phyloP scores from a whole-genome alignment of 2,329 filamentous ascomycete genomes.

The Botryotinia convoluta region DNA sequence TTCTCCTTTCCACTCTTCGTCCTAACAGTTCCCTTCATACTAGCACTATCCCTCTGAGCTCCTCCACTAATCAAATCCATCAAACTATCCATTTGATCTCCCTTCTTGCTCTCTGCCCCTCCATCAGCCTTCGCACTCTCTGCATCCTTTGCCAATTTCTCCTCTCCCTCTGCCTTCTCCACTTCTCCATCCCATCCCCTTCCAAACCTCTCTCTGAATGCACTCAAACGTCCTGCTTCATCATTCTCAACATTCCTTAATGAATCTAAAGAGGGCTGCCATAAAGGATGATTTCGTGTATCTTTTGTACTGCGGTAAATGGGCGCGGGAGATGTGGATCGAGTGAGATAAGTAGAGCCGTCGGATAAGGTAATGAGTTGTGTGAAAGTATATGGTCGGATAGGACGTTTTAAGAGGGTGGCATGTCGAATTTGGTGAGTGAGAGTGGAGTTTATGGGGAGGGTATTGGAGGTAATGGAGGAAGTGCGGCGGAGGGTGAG shows the following conservation, averaged over 20 bases:
- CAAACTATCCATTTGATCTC: slow-evolving; percentile 47
- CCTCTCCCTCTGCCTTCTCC: slow-evolving; percentile 31
- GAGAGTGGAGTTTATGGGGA: neutral
- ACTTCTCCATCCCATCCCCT: slow-evolving; percentile 83
- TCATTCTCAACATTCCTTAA: slow-evolving; percentile 89
- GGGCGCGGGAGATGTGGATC: slow-evolving; percentile 69
- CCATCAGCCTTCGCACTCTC: slow-evolving; percentile 40
- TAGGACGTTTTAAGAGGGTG: slow-evolving; percentile 81
- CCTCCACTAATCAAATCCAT: slow-evolving; percentile 54
- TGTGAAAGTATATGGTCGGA: slow-evolving; percentile 94
- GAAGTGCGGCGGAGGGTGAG: slow-evolving; percentile 27
- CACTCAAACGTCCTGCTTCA: slow-evolving; percentile 84
- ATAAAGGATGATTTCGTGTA: slow-evolving; percentile 81
- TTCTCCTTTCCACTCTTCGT: slow-evolving; percentile 33
- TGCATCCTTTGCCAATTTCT: slow-evolving; percentile 32
- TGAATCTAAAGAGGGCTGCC: slow-evolving; percentile 82
- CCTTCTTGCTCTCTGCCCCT: slow-evolving; percentile 25
- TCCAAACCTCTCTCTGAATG: slow-evolving; percentile 83
- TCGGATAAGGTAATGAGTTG: slow-evolving; percentile 90
- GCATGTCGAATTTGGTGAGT: slow-evolving; percentile 59
- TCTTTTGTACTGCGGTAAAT: slow-evolving; percentile 69
- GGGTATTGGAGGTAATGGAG: slow-evolving; percentile 11
- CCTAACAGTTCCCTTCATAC: slow-evolving; percentile 32
- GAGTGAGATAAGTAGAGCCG: slow-evolving; percentile 78
- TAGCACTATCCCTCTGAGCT: slow-evolving; percentile 23